phyloP scores from a whole-genome alignment of 2,329 filamentous ascomycete genomes.

The Aspergillus arachidicola region DNA sequence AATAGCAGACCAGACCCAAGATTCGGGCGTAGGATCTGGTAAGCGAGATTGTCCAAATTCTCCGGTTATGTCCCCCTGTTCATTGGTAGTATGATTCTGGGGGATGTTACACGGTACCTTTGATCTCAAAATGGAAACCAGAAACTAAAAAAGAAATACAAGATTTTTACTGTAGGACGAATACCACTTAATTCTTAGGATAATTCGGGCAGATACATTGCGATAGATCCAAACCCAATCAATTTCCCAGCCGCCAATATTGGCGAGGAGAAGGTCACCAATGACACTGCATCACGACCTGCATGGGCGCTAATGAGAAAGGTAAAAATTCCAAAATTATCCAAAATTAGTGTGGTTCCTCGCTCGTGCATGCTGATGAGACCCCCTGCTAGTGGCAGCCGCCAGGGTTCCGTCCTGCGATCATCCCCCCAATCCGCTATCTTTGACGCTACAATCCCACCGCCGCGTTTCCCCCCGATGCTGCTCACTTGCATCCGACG shows the following conservation, averaged over 20 bases:
- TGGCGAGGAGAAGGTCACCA: conserved; percentile 10
- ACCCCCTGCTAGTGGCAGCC: conserved; percentile 14
- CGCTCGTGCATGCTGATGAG: conserved; percentile 14
- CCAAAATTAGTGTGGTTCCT: conserved; percentile 28
- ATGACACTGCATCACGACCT: conserved; percentile 14
- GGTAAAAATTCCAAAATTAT: conserved; percentile 18
- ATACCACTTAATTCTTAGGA: background rate
- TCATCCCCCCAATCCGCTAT: conserved; percentile 14
- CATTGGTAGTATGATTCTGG: background rate
- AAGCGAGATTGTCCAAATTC: background rate
- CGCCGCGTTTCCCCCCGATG: conserved; percentile 18
- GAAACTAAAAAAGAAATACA: background rate
- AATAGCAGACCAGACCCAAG: background rate
- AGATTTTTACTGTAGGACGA: background rate
- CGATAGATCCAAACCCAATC: conserved; percentile 21
- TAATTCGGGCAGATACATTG: conserved; percentile 9
- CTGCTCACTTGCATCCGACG: conserved; percentile 16
- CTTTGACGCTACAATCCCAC: conserved; percentile 8
- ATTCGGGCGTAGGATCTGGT: background rate
- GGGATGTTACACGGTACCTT: background rate
- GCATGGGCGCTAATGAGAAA: conserved; percentile 23
- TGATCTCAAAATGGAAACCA: background rate
- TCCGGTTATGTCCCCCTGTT: background rate
- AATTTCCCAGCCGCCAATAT: conserved; percentile 19
- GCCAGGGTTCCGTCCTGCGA: conserved; percentile 18